Evolutionary conservation across 352 stramenopile species (phyloP), one percentile per base, ranked within the genome.

Genomic region (Pythium phragmitis): DNA sequence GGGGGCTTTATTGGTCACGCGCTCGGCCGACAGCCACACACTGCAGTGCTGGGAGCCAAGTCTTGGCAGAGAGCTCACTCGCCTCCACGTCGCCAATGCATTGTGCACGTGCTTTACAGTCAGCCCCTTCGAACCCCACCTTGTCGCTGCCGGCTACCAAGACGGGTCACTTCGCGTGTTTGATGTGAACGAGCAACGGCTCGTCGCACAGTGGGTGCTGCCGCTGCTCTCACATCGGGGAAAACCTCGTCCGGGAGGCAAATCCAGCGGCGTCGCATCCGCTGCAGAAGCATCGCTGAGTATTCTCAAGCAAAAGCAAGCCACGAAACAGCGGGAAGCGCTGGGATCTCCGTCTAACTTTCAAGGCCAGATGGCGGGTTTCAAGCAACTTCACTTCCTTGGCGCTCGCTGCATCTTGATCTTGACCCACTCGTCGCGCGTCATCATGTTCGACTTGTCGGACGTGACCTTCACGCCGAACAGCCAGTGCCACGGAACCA

Each of bases 141-240:
- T 67, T 13, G 51, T 85, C 5, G 61, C 87, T 56, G 75, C 72
- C 34, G 77, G 70, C 11, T 88, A 85, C 30, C 66, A 69, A 16
- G 77, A 91, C 55, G 69, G 75, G 11, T 76, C 68, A 4, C 19
- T 91, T 12, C 74, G 82, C 0, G 48, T 88, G 1, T 82, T 89
- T 52, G 68, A 91, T 67, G 39, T 91, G 13, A 57, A 53, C 7
- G 60, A 74, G 14, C 80, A 85, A 59, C 63, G 47, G 2, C 43
- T 88, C 8, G 21, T 88, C 5, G 71, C 71, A 0, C 71, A 80
- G 9, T 87, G 73, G 30, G 60, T 91, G 23, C 49, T 62, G 14
- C 21, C 57, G 16, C 34, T 36, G n/a, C 19, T 47, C 42, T 36
- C 52, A 3, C 41, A 43, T 5, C 33, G 30, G 47, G 21, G n/a